Base-by-base conservation (phyloP, 2,329 filamentous ascomycete genomes). In the Clarireedia homoeocarpa region DNA sequence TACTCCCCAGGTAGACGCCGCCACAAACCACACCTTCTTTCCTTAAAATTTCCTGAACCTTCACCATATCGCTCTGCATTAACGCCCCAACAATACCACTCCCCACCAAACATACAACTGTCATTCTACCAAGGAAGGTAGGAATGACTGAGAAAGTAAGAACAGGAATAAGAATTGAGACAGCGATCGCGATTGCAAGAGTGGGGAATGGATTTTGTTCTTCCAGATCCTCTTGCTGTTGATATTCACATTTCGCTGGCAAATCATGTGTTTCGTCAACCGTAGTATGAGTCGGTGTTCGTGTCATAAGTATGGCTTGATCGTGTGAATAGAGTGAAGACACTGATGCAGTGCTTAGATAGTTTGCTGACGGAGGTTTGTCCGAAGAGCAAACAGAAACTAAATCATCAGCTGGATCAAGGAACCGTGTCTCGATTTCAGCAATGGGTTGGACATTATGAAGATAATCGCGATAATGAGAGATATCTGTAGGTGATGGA, bases 121-220 rank as follows among this genome's bases (percentile, higher is more conserved):
- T 76, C 60, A 85, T 74, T n/a, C 82, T 75, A 1, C 77, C 80
- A 0, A 77, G 65, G 58, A 84, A 82, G 5, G 77, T 75, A 0
- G 77, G 74, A 20, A 86, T 78, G 23, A 83, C 72, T 5, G 75
- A 68, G 63, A 86, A 86, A 0, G 79, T 75, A 7, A 85, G 63
- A 1, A 85, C 72, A 0, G 84, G 83, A 0, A 82, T 69, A 5
- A 85, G 68, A 2, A 86, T 71, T 0, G 75, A 75, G 1, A 84
- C 71, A 0, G 77, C 77, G 9, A 79, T 69, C 0, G 77, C 75
- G 20, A 75, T 64, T 6, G 78, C 75, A 4, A 76, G 57, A 2
- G 57, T 59, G 5, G 60, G 61, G 3, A 68, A 58, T 44, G 48
- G 3, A 58, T 51, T 44, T 57, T 49, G 60, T 64, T 4, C 62